Base-by-base conservation (phyloP, 768 basidiomycete species). In the Kwoniella sp. region DNA sequence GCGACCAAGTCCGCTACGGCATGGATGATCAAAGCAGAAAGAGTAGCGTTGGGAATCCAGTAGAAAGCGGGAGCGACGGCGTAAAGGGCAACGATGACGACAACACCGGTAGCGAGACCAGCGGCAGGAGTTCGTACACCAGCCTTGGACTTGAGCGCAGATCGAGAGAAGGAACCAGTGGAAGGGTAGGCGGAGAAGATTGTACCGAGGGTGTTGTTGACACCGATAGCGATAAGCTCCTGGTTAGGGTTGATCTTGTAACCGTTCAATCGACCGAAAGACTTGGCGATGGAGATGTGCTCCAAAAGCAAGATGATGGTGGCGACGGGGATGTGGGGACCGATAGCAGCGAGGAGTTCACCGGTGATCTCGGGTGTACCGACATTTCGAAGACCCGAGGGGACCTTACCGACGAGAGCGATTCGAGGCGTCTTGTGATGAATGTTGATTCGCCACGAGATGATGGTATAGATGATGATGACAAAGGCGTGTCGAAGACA, bases 151-250 rank as follows among this genome's bases (percentile, higher is more conserved):
- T 96, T 93, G 76, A 99, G 83, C 1, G 96, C 96, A 2, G 93
- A 90, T n/a, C 96, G 90, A 40, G 94, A 96, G 85, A 99, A 99
- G 0, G 94, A 97, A 1, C 96, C 96, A 13, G 96, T 99, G 0
- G 95, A 91, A 9, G 96, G 94, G 79, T 96, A 98, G 0, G 93
- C 95, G 56, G 81, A 85, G 79, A 99, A 97, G 69, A 90, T 83
- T 17, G 91, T 89, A 2, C 95, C 95, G 67, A 96, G 75, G 1
- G 90, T 90, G 80, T 95, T 95, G 19, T 92, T 90, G 21, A 98
- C 91, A n/a, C 95, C 95, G 69, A 99, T 97, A 46, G 95, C 93
- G 70, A 97, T 90, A 53, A 97, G 84, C 79, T 96, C 94, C 79
- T 96, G 93, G 81, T 92, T 91, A 1, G 93, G 91, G 68, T 82